Evolutionary conservation across 2,329 filamentous ascomycete genomes (phyloP), one percentile per base, ranked within the genome.

Genomic region (Arthroderma sp.): DNA sequence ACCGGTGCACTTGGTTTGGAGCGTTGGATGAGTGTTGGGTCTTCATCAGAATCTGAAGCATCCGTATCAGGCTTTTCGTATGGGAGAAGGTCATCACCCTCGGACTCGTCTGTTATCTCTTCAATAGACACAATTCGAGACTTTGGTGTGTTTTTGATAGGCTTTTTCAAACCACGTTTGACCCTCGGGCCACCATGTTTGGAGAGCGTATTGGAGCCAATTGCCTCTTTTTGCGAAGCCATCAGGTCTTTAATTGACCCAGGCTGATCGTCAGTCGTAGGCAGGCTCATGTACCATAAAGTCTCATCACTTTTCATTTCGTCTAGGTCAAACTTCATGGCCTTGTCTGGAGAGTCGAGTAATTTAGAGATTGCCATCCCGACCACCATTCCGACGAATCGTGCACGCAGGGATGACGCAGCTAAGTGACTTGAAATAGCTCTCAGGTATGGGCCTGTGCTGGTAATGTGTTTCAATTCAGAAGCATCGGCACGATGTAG

Each of bases 1-100:
- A 98, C 87, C 1, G 91, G 91, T 0, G 86, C 76, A 47, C 77
- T 83, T 22, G 82, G 77, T 54, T 91, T 95, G 62, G 91, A 80
- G 9, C 88, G 76, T 46, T 83, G 81, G 40, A 96, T 74, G 11
- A 94, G 69, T 0, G 87, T 94, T 4, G 91, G 82, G 54, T 98
- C 93, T 33, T 95, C 88, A 46, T 95, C 87, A 0, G 86, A 89
- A 58, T 98, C 91, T 58, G 93, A 86, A 0, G 79, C 75, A 53
- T 98, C 91, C 1, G 84, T 87, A 56, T 86, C 85, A 0, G 86
- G 86, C 60, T 94, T 95, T 9, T 77, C 75, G 54, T 95, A 94
- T 1, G 85, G 76, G 2, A 78, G 69, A 1, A 96, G 68, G 48
- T 84, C 83, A 10, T 81, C 77, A 30, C 78, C 74, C 38, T 80